A percentile compares a stretch with the other conserved stretches of the same genome.
Conservation (phyloP, 2,329 filamentous ascomycete genomes). For the Chalara sp. region DNA sequence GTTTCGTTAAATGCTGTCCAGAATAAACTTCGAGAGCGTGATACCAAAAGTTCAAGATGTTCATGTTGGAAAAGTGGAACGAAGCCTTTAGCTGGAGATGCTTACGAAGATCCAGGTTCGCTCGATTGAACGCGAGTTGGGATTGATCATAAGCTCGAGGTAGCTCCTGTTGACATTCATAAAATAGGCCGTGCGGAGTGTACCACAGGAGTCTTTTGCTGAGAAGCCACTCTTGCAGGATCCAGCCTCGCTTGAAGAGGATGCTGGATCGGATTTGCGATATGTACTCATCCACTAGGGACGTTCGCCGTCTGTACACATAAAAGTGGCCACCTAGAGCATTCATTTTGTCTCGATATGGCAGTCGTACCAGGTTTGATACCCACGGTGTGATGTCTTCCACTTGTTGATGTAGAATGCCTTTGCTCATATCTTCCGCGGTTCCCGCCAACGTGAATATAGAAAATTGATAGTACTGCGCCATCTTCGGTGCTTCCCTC, state of each 20-base stretch:
- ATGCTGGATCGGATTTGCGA: not conserved
- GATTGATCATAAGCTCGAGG: not conserved
- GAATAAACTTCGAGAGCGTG: conserved; percentile 1
- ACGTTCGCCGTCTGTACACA: not conserved
- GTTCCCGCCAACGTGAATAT: conserved; percentile 4
- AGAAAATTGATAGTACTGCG: conserved; percentile 5
- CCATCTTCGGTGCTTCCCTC: conserved; percentile 6
- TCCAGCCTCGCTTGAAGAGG: conserved; percentile 4
- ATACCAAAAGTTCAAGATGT: conserved; percentile 2
- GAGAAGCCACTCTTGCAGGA: conserved; percentile 6
- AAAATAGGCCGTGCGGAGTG: conserved; percentile 3
- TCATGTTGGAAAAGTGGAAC: conserved; percentile 1
- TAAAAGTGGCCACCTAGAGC: not conserved
- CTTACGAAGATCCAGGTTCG: not conserved
- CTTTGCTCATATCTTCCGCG: not conserved
- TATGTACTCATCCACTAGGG: not conserved
- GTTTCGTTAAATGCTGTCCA: not conserved
- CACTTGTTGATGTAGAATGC: not conserved
- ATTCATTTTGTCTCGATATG: not conserved
- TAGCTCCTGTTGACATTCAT: conserved; percentile 2
- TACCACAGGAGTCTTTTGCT: conserved; percentile 5
- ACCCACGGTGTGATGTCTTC: not conserved
- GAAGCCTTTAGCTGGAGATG: conserved; percentile 1
- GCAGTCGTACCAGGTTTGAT: conserved; percentile 3
- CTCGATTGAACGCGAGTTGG: not conserved